phyloP scores from a whole-genome alignment of 768 basidiomycete species.

The Termitomyces sp. region DNA sequence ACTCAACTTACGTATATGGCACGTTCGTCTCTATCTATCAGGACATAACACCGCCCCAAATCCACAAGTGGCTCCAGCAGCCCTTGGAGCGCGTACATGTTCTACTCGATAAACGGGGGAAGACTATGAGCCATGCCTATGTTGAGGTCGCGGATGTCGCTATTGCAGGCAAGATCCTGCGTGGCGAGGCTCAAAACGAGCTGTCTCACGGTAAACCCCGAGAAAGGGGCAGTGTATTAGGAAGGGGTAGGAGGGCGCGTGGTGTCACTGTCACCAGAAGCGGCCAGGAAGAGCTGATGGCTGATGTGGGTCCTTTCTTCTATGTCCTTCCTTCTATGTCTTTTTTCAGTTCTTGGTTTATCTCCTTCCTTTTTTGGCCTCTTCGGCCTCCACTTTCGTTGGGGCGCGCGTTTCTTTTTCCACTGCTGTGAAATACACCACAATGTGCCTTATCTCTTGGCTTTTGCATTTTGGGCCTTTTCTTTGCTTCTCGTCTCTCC shows the following conservation, averaged over 20 bases:
- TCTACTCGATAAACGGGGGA: slow-evolving; percentile 76
- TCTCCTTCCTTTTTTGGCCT: neutral
- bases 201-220: slow-evolving; percentile 27
- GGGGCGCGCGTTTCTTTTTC: neutral
- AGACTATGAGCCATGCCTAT: slow-evolving; percentile 83
- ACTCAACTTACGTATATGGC: neutral
- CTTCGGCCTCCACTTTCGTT: neutral
- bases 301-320: slow-evolving; percentile 50
- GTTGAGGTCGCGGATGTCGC: slow-evolving; percentile 66
- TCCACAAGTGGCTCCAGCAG: slow-evolving; percentile 65
- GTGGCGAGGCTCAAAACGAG: slow-evolving; percentile 43
- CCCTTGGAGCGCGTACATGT: slow-evolving; percentile 72
- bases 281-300: slow-evolving; percentile 79
- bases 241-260: slow-evolving; percentile 72
- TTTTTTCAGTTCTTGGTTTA: neutral
- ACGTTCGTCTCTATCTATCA: slow-evolving; percentile 22
- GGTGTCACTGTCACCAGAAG: slow-evolving; percentile 83
- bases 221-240: slow-evolving; percentile 65
- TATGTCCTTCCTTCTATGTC: neutral
- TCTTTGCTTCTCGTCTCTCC: neutral
- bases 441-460: neutral
- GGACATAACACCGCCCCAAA: slow-evolving; percentile 83
- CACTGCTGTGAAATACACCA: too few species aligned
- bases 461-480: neutral
- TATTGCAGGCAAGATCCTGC: slow-evolving; percentile 62